A percentile compares a stretch with the other conserved stretches of the same genome.
Conservation (phyloP, 164 flowering plant species). For the Vitis labrusca region DNA sequence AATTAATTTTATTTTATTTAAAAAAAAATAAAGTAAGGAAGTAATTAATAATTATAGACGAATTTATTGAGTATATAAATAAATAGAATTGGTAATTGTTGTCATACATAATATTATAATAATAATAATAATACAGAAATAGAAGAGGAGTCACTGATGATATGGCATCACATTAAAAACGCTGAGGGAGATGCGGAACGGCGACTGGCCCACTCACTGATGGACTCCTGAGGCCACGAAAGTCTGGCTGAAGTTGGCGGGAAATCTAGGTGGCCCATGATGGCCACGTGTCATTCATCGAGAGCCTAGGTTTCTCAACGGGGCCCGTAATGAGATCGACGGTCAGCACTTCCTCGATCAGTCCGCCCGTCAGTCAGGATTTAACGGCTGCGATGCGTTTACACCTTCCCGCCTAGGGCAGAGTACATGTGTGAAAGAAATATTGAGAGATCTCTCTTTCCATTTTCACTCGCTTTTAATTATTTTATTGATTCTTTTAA, state of each 20-base stretch:
- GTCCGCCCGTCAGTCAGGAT: not conserved
- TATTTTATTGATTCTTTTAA: not conserved
- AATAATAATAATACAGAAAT: no score
- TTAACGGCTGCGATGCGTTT: slow-evolving; percentile 1
- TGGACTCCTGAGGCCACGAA: no score
- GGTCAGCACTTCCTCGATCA: not conserved
- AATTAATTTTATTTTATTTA: not conserved
- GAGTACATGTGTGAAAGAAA: not conserved
- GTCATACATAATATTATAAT: no score
- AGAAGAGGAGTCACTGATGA: no score
- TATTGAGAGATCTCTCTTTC: slow-evolving; percentile 5
- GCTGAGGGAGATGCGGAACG: not conserved
- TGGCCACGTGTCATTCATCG: no score
- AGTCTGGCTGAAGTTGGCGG: no score
- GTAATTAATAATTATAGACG: no score
- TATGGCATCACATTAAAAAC: not conserved
- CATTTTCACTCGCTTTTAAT: not conserved
- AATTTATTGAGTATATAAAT: not conserved
- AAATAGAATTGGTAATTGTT: no score
- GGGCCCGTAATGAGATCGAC: no score
- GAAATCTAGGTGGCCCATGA: no score
- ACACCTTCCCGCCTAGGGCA: slow-evolving; percentile 13
- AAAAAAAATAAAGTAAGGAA: not conserved
- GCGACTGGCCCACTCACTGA: no score
- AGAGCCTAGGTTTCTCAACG: no score